Evolutionary conservation across 1,284 basidiomycete genomes (phyloP), one percentile per base, ranked within the genome.

Genomic region (Leccinum griseonigrum): DNA sequence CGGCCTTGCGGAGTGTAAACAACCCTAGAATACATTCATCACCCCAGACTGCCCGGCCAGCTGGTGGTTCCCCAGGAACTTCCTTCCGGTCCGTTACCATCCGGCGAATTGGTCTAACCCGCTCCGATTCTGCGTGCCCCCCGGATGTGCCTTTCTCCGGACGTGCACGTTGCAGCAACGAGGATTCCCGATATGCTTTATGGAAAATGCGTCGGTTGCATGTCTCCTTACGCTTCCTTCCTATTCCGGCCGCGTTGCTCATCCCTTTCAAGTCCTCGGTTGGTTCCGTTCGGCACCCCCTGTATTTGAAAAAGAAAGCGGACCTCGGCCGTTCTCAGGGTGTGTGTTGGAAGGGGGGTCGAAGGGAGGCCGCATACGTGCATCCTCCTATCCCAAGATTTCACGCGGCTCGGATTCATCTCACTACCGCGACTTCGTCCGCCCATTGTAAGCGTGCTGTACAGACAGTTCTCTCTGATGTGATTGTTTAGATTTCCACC

Each of bases 131-230:
- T 13, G 3, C 31, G 14, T 46, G 50, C 50, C 26, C 18, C 18
- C 26, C 22, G 54, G 63, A 26, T 9, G 22, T 6, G 29, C 54
- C 48, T 31, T 22, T 59, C 16, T 11, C 57, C 28, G 54, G 40
- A 18, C 43, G 28, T 59, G 40, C 66, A 68, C 36, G 69, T 60
- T 57, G 60, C 10, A 57, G 51, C 69, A 64, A 60, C 50, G 67
- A 68, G 67, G 67, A 61, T 59, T n/a, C n/a, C 38, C 38, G 43
- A 46, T 18, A 18, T 46, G 43, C n/a, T 46, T 18, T 46, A 46
- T 46, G 43, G 43, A 40, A 18, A 59, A 51, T 2, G 14, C n/a
- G 1, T 29, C 31, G 13, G 26, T 43, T 26, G 14, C 32, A 34
- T 3, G 28, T n/a, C 54, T 55, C 66, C 32, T 52, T 48, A n/a